Evolutionary conservation across 345 rosid species (phyloP), one percentile per base, ranked within the genome.

Genomic region (Toxicodendron radicans): DNA sequence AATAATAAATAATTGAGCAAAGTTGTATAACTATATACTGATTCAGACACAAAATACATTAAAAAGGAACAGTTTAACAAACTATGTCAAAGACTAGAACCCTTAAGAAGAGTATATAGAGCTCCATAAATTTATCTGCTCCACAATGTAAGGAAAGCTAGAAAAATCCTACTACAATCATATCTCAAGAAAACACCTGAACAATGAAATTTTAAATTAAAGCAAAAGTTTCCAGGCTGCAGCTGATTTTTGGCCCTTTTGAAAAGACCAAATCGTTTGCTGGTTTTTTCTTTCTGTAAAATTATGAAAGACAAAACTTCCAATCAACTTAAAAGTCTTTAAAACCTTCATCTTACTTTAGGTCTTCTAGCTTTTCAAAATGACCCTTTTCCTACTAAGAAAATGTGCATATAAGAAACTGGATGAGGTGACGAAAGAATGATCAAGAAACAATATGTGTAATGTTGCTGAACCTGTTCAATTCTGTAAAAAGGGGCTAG

Each of bases 401-500:
- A 58, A 51, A 23, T 14, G 58, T 16, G 35, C 60, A 7, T 35
- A 61, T 54, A 41, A 56, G 58, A 74, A 49, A 51, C 72, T 43
- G 68, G 38, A 69, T 63, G 35, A 43, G 57, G 20, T 10, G 43
- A 43, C 18, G 20, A 43, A 70, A 21, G 30, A 20, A 51, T 33
- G 30, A 49, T 35, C 24, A 75, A 70, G 20, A 45, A 45, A 38
- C 49, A 57, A 75, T 30, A 69, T 21, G 60, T 45, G 64, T n/a
- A 51, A 21, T 30, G 41, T 33, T 30, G n/a, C 21, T 62, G 65
- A 73, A 90, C 99, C 99, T 95, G 96, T 85, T 95, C 94, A 64
- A 93, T 95, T 87, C 99, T 87, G 84, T 95, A 95, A 79, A 95
- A 95, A 33, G 99, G 98, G 33, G 98, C 92, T 33, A 95, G 88